phyloP scores from a whole-genome alignment of 805 yeast species.

The Schwanniomyces polymorphus region DNA sequence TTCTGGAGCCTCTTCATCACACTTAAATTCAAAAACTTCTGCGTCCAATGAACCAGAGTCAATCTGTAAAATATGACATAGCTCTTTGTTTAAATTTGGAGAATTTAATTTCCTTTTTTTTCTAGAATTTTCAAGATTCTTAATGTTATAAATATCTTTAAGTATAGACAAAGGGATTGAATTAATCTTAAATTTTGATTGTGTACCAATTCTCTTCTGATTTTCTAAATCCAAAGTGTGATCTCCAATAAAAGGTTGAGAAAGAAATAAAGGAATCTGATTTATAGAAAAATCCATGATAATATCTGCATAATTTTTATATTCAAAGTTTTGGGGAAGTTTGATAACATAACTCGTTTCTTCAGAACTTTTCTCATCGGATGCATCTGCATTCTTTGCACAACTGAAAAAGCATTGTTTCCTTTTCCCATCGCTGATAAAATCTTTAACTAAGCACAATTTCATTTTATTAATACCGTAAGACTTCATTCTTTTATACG shows the following conservation, averaged over 20 bases:
- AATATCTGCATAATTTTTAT: neutral
- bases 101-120: neutral
- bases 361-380: neutral
- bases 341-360: conserved; percentile 2
- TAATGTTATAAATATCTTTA: neutral
- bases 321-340: neutral
- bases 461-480: conserved; percentile 20
- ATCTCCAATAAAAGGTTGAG: neutral
- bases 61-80: neutral
- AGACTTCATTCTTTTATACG: conserved; percentile 14
- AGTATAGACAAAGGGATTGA: neutral
- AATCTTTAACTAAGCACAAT: conserved; percentile 8
- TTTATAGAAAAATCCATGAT: neutral
- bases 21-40: neutral
- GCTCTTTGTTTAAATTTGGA: no score
- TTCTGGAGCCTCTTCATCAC: neutral
- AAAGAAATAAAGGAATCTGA: neutral
- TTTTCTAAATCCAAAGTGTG: neutral
- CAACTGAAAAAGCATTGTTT: neutral
- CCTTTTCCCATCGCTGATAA: neutral
- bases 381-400: neutral
- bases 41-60: neutral
- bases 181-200: neutral
- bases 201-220: neutral
- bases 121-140: neutral